phyloP scores from a whole-genome alignment of 2,329 filamentous ascomycete genomes.

The Tolypocladium paradoxum region DNA sequence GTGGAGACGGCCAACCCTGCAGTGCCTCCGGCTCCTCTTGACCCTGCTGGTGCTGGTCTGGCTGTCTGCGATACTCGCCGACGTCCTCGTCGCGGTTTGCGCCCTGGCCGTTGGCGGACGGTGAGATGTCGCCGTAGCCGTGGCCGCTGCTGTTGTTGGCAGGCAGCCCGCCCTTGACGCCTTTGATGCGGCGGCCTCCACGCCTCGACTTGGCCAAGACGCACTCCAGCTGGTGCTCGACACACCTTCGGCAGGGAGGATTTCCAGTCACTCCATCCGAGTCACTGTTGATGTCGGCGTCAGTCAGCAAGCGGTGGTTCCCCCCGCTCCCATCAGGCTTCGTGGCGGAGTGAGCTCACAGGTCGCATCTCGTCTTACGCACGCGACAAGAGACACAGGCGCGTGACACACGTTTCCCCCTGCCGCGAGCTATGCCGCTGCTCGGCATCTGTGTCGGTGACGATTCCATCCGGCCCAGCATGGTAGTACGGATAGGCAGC shows the following conservation, averaged over 20 bases:
- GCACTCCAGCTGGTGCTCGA: constrained; percentile 26
- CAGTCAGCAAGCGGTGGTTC: neutral
- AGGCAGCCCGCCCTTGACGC: constrained; percentile 6
- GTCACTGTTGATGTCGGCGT: constrained; percentile 12
- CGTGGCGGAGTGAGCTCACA: constrained; percentile 12
- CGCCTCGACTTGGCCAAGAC: constrained; percentile 28
- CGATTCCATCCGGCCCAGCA: constrained; percentile 1
- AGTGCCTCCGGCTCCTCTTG: neutral
- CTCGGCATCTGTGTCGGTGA: constrained; percentile 9
- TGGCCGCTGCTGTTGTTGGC: constrained; percentile 1
- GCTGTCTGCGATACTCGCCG: constrained; percentile 1
- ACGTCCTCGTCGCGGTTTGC: constrained; percentile 4
- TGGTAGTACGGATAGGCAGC: neutral
- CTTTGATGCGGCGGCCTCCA: constrained; percentile 24
- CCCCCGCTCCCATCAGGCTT: neutral
- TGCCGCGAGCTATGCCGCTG: constrained; percentile 6
- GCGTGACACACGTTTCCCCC: constrained; percentile 19
- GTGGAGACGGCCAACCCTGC: constrained; percentile 8
- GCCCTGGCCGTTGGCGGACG: neutral
- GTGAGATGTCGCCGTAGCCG: neutral
- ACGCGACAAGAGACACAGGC: constrained; percentile 20
- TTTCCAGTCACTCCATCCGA: constrained; percentile 21
- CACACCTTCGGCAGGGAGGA: constrained; percentile 27
- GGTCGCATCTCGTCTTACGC: constrained; percentile 20
- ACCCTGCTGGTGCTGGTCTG: neutral